These are phyloP conservation scores for Phytopythium delawarense DNA, from an alignment of 352 stramenopile species.

Conservation along the genomic window DNA sequence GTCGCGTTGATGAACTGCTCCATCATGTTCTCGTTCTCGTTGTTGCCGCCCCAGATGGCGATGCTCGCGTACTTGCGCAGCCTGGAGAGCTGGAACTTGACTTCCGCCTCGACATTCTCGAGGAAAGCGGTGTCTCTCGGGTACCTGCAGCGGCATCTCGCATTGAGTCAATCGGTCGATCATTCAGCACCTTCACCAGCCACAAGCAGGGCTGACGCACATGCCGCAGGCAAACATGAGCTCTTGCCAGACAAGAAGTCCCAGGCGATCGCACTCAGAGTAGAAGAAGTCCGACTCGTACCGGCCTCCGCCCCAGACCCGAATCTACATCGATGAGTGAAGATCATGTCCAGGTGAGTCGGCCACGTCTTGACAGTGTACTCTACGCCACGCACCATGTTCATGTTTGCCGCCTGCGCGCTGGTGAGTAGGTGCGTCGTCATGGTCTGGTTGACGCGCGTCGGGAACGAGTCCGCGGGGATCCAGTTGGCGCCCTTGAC, in stretches of 20 bases:
- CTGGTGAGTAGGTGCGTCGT: conserved; percentile 52
- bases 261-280: conserved; percentile 65
- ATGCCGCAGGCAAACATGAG: conserved; percentile 89
- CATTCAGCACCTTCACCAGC: not conserved
- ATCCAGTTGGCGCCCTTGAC: conserved; percentile 83
- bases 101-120: conserved; percentile 44
- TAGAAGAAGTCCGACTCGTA: conserved; percentile 88
- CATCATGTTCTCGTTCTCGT: conserved; percentile 90
- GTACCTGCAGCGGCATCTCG: conserved; percentile 16
- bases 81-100: conserved; percentile 54
- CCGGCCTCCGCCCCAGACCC: conserved; percentile 85
- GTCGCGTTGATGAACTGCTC: conserved; percentile 56
- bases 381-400: conserved; percentile 44
- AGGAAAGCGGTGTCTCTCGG: conserved; percentile 68
- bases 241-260: conserved; percentile 89
- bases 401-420: conserved; percentile 69
- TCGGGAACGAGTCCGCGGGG: conserved; percentile 71
- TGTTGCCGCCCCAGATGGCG: conserved; percentile 88
- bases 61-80: conserved; percentile 80
- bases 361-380: not conserved
- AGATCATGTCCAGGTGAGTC: not conserved
- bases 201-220: conserved; percentile 24
- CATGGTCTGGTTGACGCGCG: conserved; percentile 30
- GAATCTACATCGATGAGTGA: conserved; percentile 30
- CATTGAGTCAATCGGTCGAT: not conserved